Percentiles rank a stretch among this genome's conserved stretches.
Evolutionary conservation across 768 basidiomycete genomes (phyloP).

Genomic region (Amanita molliuscula): DNA sequence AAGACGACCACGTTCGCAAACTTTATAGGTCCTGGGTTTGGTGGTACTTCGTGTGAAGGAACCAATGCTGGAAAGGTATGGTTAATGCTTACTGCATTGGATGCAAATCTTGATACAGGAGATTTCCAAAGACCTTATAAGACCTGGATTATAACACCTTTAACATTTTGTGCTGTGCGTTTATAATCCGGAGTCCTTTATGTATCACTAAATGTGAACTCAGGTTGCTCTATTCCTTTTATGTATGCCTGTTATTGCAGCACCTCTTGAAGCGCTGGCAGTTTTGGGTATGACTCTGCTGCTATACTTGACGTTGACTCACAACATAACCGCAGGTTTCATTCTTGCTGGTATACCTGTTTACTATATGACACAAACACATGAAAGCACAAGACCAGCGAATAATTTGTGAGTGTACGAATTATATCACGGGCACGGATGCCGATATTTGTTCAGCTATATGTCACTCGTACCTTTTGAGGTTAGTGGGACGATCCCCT

Average conservation of each 20-base stretch:
- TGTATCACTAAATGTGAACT: background rate
- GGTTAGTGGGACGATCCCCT: slow-evolving; percentile 40
- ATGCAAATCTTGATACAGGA: background rate
- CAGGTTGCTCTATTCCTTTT: slow-evolving; percentile 85
- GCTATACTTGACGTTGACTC: slow-evolving; percentile 4
- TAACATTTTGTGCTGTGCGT: slow-evolving; percentile 79
- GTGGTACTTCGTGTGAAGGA: slow-evolving; percentile 86
- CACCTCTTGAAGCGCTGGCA: slow-evolving; percentile 78
- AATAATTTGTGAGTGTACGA: slow-evolving; percentile 23
- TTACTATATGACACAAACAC: slow-evolving; percentile 64
- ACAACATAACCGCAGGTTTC: slow-evolving; percentile 40
- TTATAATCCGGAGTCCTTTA: background rate
- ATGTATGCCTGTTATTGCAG: slow-evolving; percentile 91
- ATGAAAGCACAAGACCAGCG: slow-evolving; percentile 28
- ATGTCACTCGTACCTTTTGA: slow-evolving; percentile 29
- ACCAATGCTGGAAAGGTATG: slow-evolving; percentile 72
- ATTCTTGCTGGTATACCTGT: slow-evolving; percentile 72
- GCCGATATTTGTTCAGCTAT: slow-evolving; percentile 22
- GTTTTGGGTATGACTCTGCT: slow-evolving; percentile 55
- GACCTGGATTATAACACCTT: slow-evolving; percentile 84
- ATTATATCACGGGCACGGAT: background rate
- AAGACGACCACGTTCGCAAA: background rate
- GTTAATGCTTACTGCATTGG: background rate
- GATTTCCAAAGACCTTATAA: slow-evolving; percentile 69
- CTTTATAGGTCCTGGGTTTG: slow-evolving; percentile 67